Evolutionary conservation across 768 basidiomycete species (phyloP), one percentile per base, ranked within the genome.

Genomic region (Mycena olivaceomarginata): DNA sequence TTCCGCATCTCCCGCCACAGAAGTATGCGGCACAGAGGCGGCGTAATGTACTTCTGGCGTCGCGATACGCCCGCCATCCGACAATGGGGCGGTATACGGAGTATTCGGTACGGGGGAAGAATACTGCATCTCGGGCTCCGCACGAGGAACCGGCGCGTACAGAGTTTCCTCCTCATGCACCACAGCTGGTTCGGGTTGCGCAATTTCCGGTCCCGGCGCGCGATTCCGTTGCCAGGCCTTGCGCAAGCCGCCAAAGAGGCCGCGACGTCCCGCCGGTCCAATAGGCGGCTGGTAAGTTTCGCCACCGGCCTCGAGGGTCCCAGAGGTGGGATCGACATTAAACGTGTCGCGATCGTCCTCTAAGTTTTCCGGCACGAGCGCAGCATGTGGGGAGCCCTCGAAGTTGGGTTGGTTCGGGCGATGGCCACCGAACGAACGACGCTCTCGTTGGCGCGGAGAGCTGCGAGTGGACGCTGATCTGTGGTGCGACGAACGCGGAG

Each of bases 171-270:
- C 78, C 48, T 74, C 69, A n/a, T 70, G 68, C 20, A 79, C 67
- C 43, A 77, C 60, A 12, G 72, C 78, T 46, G 75, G 75, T 16
- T 76, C 65, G 0, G 75, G 78, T 46, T 18, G 68, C 59, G 72
- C 57, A 39, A 76, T n/a, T 2, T 22, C 67, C 9, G n/a, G 63
- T 3, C 37, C 78, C 20, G 65, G 66, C 65, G 70, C 77, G 18
- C 72, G 72, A 81, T 75, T 51, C 79, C 79, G 62, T 83, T 80
- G 31, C 82, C 77, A 73, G 8, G 81, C 82, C 67, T 83, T 85
- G 76, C 83, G 86, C 10, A 88, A 70, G 5, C 85, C 84, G 0
- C 81, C 80, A 69, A 88, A 88, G 85, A 22, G 88, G 25, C 25
- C 73, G 1, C 84, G 82, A 20, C 82, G 82, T 0, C 78, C 75